Conservation (phyloP, 192 early-diverging fungal genomes). For the Rhizophagus sp. region DNA sequence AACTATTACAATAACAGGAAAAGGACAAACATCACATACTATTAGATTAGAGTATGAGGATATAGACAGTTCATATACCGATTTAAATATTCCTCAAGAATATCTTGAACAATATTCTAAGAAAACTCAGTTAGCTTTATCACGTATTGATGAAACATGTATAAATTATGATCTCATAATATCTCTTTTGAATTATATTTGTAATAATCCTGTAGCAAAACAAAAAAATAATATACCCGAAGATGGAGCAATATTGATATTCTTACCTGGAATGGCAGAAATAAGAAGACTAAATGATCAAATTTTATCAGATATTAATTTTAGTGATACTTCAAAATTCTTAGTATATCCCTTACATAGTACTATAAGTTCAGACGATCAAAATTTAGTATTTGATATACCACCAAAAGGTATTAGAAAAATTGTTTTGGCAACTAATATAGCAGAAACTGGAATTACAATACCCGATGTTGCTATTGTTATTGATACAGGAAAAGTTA, state of each 20-base stretch:
- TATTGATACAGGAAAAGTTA: conserved; percentile 77
- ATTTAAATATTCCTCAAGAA: conserved; percentile 35
- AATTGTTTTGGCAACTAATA: conserved; percentile 76
- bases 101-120: conserved; percentile 44
- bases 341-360: conserved; percentile 59
- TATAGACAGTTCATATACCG: conserved; percentile 13
- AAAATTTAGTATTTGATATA: conserved; percentile 66
- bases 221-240: conserved; percentile 38
- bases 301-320: conserved; percentile 48
- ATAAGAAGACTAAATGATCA: conserved; percentile 62
- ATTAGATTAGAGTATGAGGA: conserved; percentile 40
- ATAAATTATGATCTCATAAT: conserved; percentile 70
- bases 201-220: conserved; percentile 43
- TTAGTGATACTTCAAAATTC: conserved; percentile 51
- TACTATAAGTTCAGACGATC: conserved; percentile 65
- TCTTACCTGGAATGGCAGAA: conserved; percentile 73
- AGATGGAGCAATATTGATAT: conserved; percentile 66
- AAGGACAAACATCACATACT: conserved; percentile 33
- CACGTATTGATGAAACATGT: conserved; percentile 55
- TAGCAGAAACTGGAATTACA: conserved; percentile 84
- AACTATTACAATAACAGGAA: conserved; percentile 39
- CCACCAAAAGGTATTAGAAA: conserved; percentile 57
- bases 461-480: conserved; percentile 81
- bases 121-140: conserved; percentile 45
- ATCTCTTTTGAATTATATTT: conserved; percentile 61